Conservation (phyloP, 2,329 filamentous ascomycete genomes). For the Fusarium xylarioides region DNA sequence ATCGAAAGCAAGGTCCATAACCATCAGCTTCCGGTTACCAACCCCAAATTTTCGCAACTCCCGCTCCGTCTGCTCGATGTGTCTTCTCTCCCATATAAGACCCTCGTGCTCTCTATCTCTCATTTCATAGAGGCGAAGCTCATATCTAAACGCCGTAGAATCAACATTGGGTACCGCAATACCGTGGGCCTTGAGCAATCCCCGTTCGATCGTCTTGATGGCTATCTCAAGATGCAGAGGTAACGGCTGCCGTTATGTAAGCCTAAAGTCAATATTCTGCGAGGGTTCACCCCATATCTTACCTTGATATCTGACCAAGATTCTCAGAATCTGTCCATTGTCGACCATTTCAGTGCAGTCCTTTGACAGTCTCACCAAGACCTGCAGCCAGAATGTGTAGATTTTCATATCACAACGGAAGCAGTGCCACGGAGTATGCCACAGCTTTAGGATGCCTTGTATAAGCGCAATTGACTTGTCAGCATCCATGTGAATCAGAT, state of each 20-base stretch:
- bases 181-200: not conserved
- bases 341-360: not conserved
- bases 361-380: not conserved
- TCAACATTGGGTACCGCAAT: not conserved
- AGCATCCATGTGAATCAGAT: not conserved
- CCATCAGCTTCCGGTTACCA: not conserved
- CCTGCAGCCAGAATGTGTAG: not conserved
- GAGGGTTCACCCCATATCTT: not conserved
- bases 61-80: not conserved
- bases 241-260: not conserved
- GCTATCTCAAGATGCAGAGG: not conserved
- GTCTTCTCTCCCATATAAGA: not conserved
- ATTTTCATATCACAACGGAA: not conserved
- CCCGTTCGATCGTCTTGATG: rapidly evolving
- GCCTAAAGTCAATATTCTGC: rapidly evolving
- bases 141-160: not conserved
- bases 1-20: not conserved
- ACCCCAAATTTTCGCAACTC: not conserved
- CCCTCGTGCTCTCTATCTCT: too few species aligned
- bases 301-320: not conserved
- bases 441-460: not conserved
- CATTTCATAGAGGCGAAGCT: not conserved
- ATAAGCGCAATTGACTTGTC: not conserved
- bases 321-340: not conserved
- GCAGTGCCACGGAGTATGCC: not conserved